Evolutionary conservation across 805 yeast genomes (phyloP).

Genomic region (Clavispora carvajalis): DNA sequence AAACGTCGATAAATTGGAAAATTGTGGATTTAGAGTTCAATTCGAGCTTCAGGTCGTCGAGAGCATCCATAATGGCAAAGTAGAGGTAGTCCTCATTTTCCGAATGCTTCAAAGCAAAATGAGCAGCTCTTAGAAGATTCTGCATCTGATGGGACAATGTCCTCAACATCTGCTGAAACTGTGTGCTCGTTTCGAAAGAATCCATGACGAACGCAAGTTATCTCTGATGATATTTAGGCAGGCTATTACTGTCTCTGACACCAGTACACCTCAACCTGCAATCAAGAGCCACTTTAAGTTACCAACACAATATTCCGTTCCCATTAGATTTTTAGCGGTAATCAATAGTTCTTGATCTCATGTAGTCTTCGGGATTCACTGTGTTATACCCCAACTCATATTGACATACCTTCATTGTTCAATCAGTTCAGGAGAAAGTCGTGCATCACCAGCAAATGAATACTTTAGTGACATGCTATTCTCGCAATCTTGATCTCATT

Average conservation of each 20-base stretch:
- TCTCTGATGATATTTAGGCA: neutral
- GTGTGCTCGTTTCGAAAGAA: constrained; percentile 79
- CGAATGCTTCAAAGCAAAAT: constrained; percentile 50
- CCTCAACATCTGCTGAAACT: constrained; percentile 63
- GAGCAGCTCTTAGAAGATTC: constrained; percentile 46
- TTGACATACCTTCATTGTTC: no score
- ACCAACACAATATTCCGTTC: no score
- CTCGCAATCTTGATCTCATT: no score
- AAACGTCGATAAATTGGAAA: constrained; percentile 64
- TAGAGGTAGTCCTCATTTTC: constrained; percentile 66
- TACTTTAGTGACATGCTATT: no score
- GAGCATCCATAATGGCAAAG: constrained; percentile 58
- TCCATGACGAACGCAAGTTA: constrained; percentile 52
- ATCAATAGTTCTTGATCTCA: no score
- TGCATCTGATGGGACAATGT: constrained; percentile 59
- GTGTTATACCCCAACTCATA: no score
- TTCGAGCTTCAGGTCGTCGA: constrained; percentile 43
- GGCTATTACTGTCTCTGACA: neutral
- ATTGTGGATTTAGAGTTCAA: constrained; percentile 61
- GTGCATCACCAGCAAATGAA: no score
- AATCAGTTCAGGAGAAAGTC: no score
- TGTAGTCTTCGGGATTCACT: no score
- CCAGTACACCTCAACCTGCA: neutral
- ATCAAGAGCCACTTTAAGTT: no score
- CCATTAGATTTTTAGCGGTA: no score